Percentiles rank a stretch among this genome's conserved stretches.
Conservation (phyloP, 495 filamentous ascomycete genomes). For the Penicillium salamii region DNA sequence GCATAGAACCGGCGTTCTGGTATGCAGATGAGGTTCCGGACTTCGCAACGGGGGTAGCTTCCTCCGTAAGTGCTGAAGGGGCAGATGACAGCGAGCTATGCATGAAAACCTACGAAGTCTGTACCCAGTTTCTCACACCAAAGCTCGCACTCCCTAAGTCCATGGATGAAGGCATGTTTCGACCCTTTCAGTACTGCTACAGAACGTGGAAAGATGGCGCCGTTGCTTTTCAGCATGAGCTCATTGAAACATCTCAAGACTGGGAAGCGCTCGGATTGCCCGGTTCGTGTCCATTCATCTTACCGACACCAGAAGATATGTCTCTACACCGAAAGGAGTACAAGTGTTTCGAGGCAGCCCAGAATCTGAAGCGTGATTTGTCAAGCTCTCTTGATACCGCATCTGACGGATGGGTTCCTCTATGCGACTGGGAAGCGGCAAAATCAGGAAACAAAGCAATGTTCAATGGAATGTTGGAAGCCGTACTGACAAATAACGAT, state of each 20-base stretch:
- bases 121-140: neutral
- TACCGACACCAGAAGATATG: constrained; percentile 30
- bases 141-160: neutral
- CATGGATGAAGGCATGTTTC: constrained; percentile 21
- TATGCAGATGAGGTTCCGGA: constrained; percentile 30
- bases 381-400: constrained; percentile 28
- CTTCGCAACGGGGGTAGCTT: neutral
- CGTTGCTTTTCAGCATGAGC: constrained; percentile 36
- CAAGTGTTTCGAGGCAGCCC: constrained; percentile 30
- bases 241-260: constrained; percentile 33
- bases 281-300: constrained; percentile 33
- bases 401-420: constrained; percentile 40
- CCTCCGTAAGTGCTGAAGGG: neutral
- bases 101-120: neutral
- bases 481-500: constrained; percentile 26
- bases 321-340: constrained; percentile 34
- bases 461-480: constrained; percentile 32
- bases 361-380: constrained; percentile 32
- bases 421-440: constrained; percentile 34
- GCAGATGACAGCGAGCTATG: neutral
- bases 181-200: constrained; percentile 42
- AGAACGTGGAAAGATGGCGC: constrained; percentile 45
- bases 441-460: constrained; percentile 29
- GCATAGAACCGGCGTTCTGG: constrained; percentile 39
- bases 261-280: constrained; percentile 41